Percentiles rank a stretch among this genome's conserved stretches.
Conservation (phyloP, 202 grass and related monocot genomes). For the Saccharum hybrid region DNA sequence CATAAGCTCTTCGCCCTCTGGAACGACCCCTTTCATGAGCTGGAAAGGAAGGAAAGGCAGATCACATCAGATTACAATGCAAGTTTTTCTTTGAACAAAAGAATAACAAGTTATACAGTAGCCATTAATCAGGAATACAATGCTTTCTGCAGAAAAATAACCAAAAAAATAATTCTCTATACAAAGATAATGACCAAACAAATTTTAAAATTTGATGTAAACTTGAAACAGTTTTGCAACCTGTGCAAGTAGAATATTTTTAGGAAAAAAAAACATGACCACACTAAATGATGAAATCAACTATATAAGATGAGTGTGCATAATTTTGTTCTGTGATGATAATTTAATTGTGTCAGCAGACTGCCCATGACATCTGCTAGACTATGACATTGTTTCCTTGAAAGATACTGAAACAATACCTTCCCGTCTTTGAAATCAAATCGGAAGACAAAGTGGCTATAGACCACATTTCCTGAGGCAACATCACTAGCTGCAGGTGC, state of each 20-base stretch:
- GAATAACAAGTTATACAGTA: neutral
- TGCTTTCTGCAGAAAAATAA: neutral
- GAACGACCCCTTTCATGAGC: constrained; percentile 70
- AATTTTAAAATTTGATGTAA: neutral
- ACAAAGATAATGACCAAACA: neutral
- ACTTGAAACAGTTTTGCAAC: neutral
- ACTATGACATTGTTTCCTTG: neutral
- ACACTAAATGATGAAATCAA: neutral
- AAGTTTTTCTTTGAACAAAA: neutral
- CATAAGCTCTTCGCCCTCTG: constrained; percentile 61
- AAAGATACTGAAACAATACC: constrained; percentile 45
- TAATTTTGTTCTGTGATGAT: neutral
- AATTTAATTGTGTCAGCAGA: neutral
- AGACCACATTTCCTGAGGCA: constrained; percentile 60
- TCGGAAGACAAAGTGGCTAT: constrained; percentile 78
- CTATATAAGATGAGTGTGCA: neutral
- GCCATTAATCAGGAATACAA: neutral
- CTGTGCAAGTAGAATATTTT: neutral
- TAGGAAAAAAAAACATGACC: too few relatives aligned
- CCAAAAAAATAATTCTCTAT: neutral
- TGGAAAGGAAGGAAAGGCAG: constrained; percentile 18
- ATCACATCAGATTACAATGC: neutral
- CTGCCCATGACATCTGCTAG: neutral
- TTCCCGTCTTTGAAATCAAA: constrained; percentile 92
- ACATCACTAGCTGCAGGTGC: constrained; percentile 61